Conservation (phyloP, 768 basidiomycete genomes). For the Chiua virens region DNA sequence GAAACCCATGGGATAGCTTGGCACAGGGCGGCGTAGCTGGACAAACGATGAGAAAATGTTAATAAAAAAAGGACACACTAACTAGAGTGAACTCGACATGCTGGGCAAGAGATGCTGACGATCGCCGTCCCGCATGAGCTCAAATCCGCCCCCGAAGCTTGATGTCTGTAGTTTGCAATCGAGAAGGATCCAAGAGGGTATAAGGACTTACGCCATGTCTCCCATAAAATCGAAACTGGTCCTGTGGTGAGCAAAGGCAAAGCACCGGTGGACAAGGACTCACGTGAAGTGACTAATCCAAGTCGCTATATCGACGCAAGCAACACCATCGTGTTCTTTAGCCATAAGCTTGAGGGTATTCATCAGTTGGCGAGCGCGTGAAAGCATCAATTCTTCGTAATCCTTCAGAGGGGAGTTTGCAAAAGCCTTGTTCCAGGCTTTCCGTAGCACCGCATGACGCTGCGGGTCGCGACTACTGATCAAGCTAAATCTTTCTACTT, state of each 20-base stretch:
- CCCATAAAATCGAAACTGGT: constrained; percentile 28
- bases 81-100: constrained; percentile 32
- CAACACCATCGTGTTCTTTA: constrained; percentile 9
- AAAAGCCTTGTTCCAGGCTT: constrained; percentile 35
- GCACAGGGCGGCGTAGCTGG: constrained; percentile 13
- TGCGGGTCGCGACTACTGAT: constrained; percentile 19
- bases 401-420: constrained; percentile 25
- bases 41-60: constrained; percentile 4
- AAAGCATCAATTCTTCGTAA: constrained; percentile 26
- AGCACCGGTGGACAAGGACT: not conserved
- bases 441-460: constrained; percentile 23
- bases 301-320: constrained; percentile 12
- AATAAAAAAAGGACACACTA: not conserved
- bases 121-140: constrained; percentile 39
- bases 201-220: constrained; percentile 27
- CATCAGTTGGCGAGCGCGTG: constrained; percentile 21
- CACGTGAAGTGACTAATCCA: constrained; percentile 27
- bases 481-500: constrained; percentile 11
- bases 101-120: constrained; percentile 28
- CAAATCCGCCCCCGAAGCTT: constrained; percentile 41
- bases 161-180: not conserved
- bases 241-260: not conserved
- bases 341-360: constrained; percentile 9
- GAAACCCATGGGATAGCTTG: constrained; percentile 26
- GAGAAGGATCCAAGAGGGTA: not conserved